Base-by-base conservation (phyloP, 2,329 filamentous ascomycete species). In the Ophioceras dolichostomum region DNA sequence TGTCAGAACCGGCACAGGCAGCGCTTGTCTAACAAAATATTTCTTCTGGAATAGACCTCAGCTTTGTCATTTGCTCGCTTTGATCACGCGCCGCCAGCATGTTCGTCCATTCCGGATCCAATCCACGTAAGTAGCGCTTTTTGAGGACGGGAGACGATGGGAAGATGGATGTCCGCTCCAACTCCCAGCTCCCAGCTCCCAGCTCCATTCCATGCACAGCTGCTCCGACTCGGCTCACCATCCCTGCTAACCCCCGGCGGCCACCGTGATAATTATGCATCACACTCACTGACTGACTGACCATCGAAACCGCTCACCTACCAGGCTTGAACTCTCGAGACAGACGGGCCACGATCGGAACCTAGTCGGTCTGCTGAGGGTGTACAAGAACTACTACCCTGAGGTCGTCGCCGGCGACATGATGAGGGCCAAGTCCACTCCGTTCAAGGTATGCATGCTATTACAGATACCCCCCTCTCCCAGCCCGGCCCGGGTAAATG, bases 361-460 rank as follows among this genome's bases (percentile, higher is more conserved):
- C 36, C 62, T 94, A 26, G 68, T 82, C 27, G 83, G 83, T 3
- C 64, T 94, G 14, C 62, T 93, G 35, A 73, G 81, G 39, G 76
- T 89, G n/a, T 93, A 80, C 62, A 91, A 91, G 53, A 85, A 89
- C 53, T 93, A 89, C 56, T 93, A 89, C 49, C 85, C 86, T 0
- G 85, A 94, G 53, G 84, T 93, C 38, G 84, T 93, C 41, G 71
- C 89, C 12, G 83, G 80, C 17, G 79, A 81, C 44, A 65, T 73
- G 4, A 70, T 75, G 21, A 64, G 66, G 37, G 74, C 74, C 27
- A 69, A 70, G 41, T 74, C 75, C 1, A 70, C 73, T 4, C 65
- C 73, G 1, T 80, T 80, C 54, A 77, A 73, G 55, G 70, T 73
- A n/a, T n/a, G n/a, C n/a, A n/a, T n/a, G n/a, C n/a, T n/a, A n/a